These are phyloP conservation scores for Podosphaera fusca DNA, from an alignment of 2,329 filamentous ascomycete species.

Conservation along the genomic window DNA sequence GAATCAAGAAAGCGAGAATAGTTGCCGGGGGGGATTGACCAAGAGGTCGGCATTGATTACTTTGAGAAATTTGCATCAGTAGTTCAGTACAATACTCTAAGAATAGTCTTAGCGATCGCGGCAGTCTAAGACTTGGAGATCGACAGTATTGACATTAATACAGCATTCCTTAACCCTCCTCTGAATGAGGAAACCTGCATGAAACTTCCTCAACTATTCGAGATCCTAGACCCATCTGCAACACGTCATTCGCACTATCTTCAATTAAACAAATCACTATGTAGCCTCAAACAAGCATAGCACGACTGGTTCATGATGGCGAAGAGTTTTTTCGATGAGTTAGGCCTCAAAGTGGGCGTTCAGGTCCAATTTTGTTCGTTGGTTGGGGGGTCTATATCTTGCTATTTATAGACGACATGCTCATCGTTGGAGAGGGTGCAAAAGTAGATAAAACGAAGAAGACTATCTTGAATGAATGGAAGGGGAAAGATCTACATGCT, in stretches of 20 bases:
- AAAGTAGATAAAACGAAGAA: background rate
- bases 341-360: background rate
- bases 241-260: background rate
- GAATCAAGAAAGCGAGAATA: background rate
- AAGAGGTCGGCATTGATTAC: background rate
- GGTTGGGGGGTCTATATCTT: background rate
- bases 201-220: background rate
- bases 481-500: background rate
- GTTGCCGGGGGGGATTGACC: background rate
- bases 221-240: background rate
- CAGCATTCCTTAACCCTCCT: too few relatives aligned
- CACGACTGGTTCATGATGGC: background rate
- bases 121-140: background rate
- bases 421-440: background rate
- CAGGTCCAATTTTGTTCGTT: background rate
- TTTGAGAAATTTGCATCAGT: background rate
- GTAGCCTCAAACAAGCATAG: background rate
- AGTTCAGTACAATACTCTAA: background rate
- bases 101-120: background rate
- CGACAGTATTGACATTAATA: background rate
- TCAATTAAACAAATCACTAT: background rate
- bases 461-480: background rate
- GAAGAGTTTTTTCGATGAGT: background rate
- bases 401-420: background rate
- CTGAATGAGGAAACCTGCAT: background rate